Evolutionary conservation across 1,139 yeast genomes (phyloP), one percentile per base, ranked within the genome.

Genomic region (Kodamaea alishanica): DNA sequence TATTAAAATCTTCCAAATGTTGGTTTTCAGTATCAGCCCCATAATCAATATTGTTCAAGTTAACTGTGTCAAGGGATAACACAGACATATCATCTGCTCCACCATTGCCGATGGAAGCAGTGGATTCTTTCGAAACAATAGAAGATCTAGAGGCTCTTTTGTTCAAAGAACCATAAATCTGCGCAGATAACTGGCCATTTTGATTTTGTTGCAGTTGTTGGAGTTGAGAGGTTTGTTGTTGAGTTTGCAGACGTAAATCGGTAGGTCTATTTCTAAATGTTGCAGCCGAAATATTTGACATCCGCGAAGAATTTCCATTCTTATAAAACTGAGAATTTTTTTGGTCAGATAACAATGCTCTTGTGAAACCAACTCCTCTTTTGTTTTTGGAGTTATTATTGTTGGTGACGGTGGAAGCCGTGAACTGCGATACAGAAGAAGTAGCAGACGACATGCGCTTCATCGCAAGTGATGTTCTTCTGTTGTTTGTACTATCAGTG

Each of bases 281-380:
- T 34, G 30, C 29, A 3, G 39, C 37, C 35, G 48, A 39, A 6
- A 41, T 32, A 15, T 42, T 54, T 11, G 62, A 58, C 10, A 50
- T 43, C 37, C 58, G 45, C 6, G 64, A 55, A 7, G 45, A 40
- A 44, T 58, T 61, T 9, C 46, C 46, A 39, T 56, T 58, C 37
- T 54, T 53, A 43, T 60, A 61, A 39, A 54, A 44, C 51, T 44
- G 49, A 34, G 53, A 41, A 44, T 50, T 57, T 33, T 46, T 47
- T 38, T 53, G 63, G 35, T 68, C 73, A 2, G 65, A 57, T 10
- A 58, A 52, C 32, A 71, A 58, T 2, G 75, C 76, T 36, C 76
- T 53, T 5, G 75, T 68, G 45, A 71, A 66, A 3, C 77, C 77
- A 7, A 67, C 71, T 9, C 44, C 41, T 33, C 74, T 51, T 27